These are phyloP conservation scores for Fragaria ananassa DNA, from an alignment of 306 rosid genomes.

Conservation along the genomic window DNA sequence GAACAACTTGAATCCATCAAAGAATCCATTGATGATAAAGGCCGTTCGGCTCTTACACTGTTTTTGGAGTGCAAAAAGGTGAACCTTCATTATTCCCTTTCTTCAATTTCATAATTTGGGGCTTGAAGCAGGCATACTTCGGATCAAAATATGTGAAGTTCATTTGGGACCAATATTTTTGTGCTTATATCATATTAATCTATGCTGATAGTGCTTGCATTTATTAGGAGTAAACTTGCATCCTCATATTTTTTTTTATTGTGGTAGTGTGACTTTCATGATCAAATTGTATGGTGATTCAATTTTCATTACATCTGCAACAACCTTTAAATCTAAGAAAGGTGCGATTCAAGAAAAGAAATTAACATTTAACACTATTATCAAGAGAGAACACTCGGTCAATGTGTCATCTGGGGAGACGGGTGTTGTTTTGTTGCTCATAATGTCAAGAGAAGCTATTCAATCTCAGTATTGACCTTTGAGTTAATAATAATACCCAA, in stretches of 20 bases:
- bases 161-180: background rate
- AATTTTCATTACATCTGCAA: background rate
- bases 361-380: background rate
- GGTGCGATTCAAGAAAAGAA: constrained; percentile 1
- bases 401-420: background rate
- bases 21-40: constrained; percentile 62
- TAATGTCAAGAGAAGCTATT: background rate
- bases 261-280: background rate
- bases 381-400: background rate
- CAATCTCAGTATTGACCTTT: background rate
- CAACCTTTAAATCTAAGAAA: background rate
- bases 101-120: constrained; percentile 19
- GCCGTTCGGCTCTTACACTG: constrained; percentile 48
- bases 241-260: background rate
- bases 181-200: background rate
- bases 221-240: background rate
- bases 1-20: constrained; percentile 86
- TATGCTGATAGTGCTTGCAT: constrained; percentile 2
- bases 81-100: constrained; percentile 13
- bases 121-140: background rate
- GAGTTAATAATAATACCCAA: background rate
- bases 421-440: background rate
- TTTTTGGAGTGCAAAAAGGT: constrained; percentile 91
- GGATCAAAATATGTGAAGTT: background rate
- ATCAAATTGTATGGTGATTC: background rate